Evolutionary conservation across 1,139 yeast genomes (phyloP).

Genomic region (Suhomyces taliae): DNA sequence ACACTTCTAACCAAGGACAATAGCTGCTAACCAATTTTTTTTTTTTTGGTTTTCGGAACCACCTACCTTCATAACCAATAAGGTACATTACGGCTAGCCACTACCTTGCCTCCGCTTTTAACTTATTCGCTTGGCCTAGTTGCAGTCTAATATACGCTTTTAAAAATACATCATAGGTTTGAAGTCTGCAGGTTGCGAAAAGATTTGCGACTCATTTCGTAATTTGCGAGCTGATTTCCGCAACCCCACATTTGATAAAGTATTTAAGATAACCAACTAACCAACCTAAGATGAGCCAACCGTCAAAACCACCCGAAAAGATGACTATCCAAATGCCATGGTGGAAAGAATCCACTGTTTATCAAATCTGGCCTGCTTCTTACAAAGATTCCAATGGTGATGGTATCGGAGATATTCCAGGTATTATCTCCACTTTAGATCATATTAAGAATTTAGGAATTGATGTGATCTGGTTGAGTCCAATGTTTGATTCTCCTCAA

Average conservation of each 20-base stretch:
- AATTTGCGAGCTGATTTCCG: conserved; percentile 8
- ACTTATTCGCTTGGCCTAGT: too few species aligned
- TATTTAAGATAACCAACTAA: neutral
- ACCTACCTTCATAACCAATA: too few species aligned
- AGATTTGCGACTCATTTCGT: conserved; percentile 1
- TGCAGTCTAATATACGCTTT: too few species aligned
- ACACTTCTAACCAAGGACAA: too few species aligned
- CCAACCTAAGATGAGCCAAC: neutral
- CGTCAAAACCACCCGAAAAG: neutral
- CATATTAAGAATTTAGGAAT: conserved; percentile 22
- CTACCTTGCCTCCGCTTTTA: too few species aligned
- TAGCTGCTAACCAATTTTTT: too few species aligned
- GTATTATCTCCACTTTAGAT: conserved; percentile 24
- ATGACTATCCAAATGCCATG: conserved; percentile 13
- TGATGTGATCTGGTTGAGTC: conserved; percentile 26
- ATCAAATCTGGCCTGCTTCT: conserved; percentile 30
- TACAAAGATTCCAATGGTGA: conserved; percentile 28
- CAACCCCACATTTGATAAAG: conserved; percentile 4
- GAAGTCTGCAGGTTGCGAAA: too few species aligned
- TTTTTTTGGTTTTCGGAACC: too few species aligned
- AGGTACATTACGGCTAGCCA: too few species aligned
- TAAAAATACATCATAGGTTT: too few species aligned
- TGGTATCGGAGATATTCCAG: conserved; percentile 26
- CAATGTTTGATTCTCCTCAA: conserved; percentile 27
- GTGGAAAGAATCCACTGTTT: conserved; percentile 28